Base-by-base conservation (phyloP, 805 yeast genomes). In the Nakazawaea laoshanensis region DNA sequence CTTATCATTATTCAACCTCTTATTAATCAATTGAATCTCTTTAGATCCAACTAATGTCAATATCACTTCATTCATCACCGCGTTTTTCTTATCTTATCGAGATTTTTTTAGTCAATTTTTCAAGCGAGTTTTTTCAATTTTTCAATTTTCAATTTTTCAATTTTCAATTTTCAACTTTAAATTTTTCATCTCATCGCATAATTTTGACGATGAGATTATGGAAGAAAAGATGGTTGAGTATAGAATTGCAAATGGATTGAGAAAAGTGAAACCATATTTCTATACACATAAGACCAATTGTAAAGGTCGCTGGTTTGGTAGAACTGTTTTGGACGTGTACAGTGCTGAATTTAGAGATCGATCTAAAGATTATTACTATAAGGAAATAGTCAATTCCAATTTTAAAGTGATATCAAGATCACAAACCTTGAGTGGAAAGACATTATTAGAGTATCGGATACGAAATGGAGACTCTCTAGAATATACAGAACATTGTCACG, bases 271-370 rank as follows among this genome's bases (percentile, higher is more conserved):
- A 32, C 73, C 74, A 2, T 66, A 65, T 37, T 58, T 53, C 32
- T 52, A 52, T 29, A 49, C 47, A 1, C 55, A 62, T 16, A 40
- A 45, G 11, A 52, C 61, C 3, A 52, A 57, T 19, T 67, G 59
- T 4, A 67, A 65, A 42, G 69, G 68, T 1, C 45, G 74, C 32
- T 67, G 73, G 72, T 41, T 57, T 7, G 49, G 52, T 3, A 52
- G 50, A 33, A 47, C 63, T 1, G 47, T 65, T 2, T 32, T 58
- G 15, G 63, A 65, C 13, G 59, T 67, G 4, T 46, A 65, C 19
- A 38, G 50, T 2, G 43, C 48, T 3, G 74, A 67, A 39, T 67
- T 67, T 32, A 47, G 58, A 35, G 52, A 51, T 8, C 48, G 47
- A 26, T 33, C 36, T 11, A 39, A 38, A 13, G 29, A 29, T 5